Evolutionary conservation across 768 basidiomycete genomes (phyloP).

Genomic region (Sistotremastrum suecicum): DNA sequence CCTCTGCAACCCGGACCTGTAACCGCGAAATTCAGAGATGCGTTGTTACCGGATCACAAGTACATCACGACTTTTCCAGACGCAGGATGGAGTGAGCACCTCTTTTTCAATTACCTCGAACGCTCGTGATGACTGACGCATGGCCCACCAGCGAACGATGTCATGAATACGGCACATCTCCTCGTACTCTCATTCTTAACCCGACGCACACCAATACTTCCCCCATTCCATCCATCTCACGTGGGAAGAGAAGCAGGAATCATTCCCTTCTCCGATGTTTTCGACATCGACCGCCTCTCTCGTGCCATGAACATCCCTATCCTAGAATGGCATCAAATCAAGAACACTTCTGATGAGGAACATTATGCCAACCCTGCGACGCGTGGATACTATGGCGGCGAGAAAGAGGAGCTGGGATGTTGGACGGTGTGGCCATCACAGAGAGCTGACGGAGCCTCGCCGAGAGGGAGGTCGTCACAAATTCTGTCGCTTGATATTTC

Average conservation of each 20-base stretch:
- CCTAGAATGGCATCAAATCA: constrained; percentile 30
- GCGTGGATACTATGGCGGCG: constrained; percentile 6
- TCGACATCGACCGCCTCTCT: constrained; percentile 25
- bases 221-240: constrained; percentile 27
- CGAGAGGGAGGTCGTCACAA: no score
- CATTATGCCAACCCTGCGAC: not conserved
- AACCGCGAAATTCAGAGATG: constrained; percentile 4
- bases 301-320: constrained; percentile 21
- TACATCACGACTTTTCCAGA: constrained; percentile 11
- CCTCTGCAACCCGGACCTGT: no score
- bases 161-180: constrained; percentile 15
- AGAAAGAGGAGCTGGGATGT: constrained; percentile 25
- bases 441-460: not conserved
- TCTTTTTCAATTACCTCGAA: not conserved
- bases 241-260: constrained; percentile 21
- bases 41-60: constrained; percentile 9
- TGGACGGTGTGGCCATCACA: constrained; percentile 25
- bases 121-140: not conserved
- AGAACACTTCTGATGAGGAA: constrained; percentile 21
- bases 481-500: no score
- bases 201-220: constrained; percentile 24
- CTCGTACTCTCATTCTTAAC: constrained; percentile 26
- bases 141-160: constrained; percentile 8
- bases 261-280: constrained; percentile 25
- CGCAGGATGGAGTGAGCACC: constrained; percentile 10